phyloP scores from a whole-genome alignment of 805 yeast genomes.

The Metschnikowia kunwiensis region DNA sequence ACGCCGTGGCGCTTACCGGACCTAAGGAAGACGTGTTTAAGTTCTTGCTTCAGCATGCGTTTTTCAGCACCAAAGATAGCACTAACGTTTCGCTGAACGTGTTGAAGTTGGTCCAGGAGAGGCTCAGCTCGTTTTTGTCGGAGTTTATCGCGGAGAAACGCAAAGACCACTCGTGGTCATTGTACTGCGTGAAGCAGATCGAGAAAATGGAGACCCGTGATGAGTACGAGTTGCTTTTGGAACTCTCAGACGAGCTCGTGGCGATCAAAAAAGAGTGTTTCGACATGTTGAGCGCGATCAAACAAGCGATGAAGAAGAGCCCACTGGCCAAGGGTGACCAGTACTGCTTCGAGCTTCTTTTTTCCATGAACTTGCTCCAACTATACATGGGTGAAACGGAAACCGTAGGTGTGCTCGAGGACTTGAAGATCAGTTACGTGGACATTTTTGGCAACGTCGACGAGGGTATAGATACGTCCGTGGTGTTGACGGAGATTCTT shows the following conservation, averaged over 20 bases:
- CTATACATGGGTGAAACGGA: slow-evolving; percentile 76
- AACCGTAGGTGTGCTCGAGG: slow-evolving; percentile 70
- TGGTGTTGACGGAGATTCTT: slow-evolving; percentile 41
- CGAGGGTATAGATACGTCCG: slow-evolving; percentile 30
- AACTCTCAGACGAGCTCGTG: slow-evolving; percentile 58
- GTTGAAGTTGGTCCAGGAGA: slow-evolving; percentile 50
- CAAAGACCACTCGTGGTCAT: slow-evolving; percentile 60
- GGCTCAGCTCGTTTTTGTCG: slow-evolving; percentile 65
- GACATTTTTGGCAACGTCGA: slow-evolving; percentile 31
- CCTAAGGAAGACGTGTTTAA: slow-evolving; percentile 38
- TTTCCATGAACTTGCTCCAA: slow-evolving; percentile 75
- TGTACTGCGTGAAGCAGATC: slow-evolving; percentile 43
- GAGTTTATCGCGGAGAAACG: slow-evolving; percentile 49
- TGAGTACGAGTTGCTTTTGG: slow-evolving; percentile 22
- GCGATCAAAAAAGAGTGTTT: slow-evolving; percentile 48
- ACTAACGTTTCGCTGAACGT: slow-evolving; percentile 32
- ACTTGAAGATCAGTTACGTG: slow-evolving; percentile 60
- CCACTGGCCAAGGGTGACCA: slow-evolving; percentile 39
- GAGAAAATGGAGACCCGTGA: slow-evolving; percentile 24
- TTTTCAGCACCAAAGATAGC: slow-evolving; percentile 28
- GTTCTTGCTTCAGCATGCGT: slow-evolving; percentile 40
- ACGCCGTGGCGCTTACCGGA: slow-evolving; percentile 14
- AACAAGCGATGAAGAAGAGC: slow-evolving; percentile 19
- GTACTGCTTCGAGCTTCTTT: slow-evolving; percentile 68
- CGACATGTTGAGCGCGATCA: slow-evolving; percentile 38